Evolutionary conservation across 2,329 filamentous ascomycete genomes (phyloP).

Genomic region (Kalaharituber pfeilii): DNA sequence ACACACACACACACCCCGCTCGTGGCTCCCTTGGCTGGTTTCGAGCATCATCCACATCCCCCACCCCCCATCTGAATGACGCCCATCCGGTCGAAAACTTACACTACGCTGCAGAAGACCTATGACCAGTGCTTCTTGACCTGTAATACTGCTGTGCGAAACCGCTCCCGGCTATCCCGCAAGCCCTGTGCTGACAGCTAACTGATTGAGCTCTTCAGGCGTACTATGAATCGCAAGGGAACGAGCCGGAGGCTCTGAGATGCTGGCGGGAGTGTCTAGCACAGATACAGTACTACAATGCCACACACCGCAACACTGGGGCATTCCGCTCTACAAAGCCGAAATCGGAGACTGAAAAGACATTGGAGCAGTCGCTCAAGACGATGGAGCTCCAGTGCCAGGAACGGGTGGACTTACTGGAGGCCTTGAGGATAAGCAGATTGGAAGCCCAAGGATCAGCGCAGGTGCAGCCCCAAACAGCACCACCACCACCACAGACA

Average conservation of each 20-base stretch:
- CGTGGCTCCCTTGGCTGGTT: no score
- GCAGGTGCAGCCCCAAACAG: constrained; percentile 9
- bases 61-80: background rate
- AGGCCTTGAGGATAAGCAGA: constrained; percentile 54
- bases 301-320: constrained; percentile 45
- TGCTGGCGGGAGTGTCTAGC: constrained; percentile 82
- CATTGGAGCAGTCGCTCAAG: constrained; percentile 61
- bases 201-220: constrained; percentile 27
- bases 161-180: constrained; percentile 1
- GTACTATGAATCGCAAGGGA: constrained; percentile 79
- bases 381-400: constrained; percentile 82
- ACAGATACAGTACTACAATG: constrained; percentile 64
- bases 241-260: constrained; percentile 75
- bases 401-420: constrained; percentile 75
- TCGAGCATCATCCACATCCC: background rate
- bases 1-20: no score
- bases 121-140: constrained; percentile 93
- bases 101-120: constrained; percentile 77
- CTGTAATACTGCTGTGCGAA: constrained; percentile 61
- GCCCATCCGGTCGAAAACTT: constrained; percentile 38
- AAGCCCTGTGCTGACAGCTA: background rate
- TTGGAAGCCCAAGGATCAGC: constrained; percentile 34
- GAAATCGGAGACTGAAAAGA: constrained; percentile 65
- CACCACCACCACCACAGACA: background rate
- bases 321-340: constrained; percentile 29